A percentile compares a stretch with the other conserved stretches of the same genome.
Evolutionary conservation across 257 asterid species (phyloP).

Genomic region (Fraxinus cuspidata): DNA sequence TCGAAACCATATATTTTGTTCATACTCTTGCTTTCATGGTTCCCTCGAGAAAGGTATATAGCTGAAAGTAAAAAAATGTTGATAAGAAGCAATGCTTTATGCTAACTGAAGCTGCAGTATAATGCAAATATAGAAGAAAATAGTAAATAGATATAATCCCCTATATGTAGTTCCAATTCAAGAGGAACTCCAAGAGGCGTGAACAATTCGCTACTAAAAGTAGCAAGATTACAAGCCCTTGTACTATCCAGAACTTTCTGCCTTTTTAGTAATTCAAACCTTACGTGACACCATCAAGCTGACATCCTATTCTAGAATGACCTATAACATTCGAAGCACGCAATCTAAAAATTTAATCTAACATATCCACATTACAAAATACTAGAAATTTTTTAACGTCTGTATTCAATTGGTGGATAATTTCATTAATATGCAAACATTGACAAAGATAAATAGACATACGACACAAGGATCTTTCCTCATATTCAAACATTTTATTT

Average conservation of each 20-base stretch:
- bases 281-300: conserved; percentile 5
- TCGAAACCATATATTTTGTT: conserved; percentile 98
- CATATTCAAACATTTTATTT: neutral
- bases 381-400: neutral
- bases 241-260: conserved; percentile 1
- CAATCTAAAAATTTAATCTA: neutral
- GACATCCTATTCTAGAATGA: conserved; percentile 15
- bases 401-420: conserved; percentile 4
- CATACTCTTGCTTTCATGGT: conserved; percentile 99
- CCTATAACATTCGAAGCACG: neutral
- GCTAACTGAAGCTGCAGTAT: neutral
- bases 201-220: neutral
- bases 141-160: neutral
- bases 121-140: neutral
- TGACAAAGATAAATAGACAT: conserved; percentile 10
- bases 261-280: neutral
- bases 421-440: conserved; percentile 16
- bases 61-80: conserved; percentile 53
- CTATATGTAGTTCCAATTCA: neutral
- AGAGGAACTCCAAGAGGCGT: conserved; percentile 8
- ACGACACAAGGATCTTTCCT: conserved; percentile 2
- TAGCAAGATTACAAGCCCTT: conserved; percentile 1
- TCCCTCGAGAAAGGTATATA: conserved; percentile 88
- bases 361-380: neutral
- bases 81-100: conserved; percentile 25